Conservation (phyloP, 139 green algal species). For the Yamagishiella unicocca region DNA sequence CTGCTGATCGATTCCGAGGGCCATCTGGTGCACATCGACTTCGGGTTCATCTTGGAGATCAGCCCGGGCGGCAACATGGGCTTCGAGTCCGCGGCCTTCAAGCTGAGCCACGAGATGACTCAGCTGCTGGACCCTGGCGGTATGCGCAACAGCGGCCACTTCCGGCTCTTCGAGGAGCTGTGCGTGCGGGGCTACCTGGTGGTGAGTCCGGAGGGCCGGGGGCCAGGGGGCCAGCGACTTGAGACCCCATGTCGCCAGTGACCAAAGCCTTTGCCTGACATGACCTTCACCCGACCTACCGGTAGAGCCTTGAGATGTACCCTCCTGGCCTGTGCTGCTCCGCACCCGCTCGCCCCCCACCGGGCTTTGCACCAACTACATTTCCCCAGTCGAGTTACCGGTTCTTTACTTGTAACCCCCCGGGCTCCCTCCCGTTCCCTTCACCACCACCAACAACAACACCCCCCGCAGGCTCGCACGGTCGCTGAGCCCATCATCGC, state of each 20-base stretch:
- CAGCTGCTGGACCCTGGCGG: slow-evolving; percentile 92
- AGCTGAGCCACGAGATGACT: slow-evolving; percentile 97
- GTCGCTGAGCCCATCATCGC: slow-evolving; percentile 91
- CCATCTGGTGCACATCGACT: slow-evolving; percentile 99
- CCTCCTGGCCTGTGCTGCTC: not conserved
- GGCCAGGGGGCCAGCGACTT: no score
- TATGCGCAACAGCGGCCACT: slow-evolving; percentile 46
- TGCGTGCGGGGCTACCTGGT: slow-evolving; percentile 63
- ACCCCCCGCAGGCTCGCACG: slow-evolving; percentile 83
- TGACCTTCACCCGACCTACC: no score
- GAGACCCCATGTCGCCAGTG: no score
- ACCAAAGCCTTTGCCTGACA: no score
- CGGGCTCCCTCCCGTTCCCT: not conserved
- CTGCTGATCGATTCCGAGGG: slow-evolving; percentile 92
- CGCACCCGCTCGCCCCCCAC: not conserved
- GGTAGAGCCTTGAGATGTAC: not conserved
- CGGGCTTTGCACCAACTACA: no score
- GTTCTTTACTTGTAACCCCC: no score
- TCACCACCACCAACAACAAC: no score
- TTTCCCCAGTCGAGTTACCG: no score
- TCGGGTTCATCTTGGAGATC: slow-evolving; percentile 98
- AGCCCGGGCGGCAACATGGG: slow-evolving; percentile 73
- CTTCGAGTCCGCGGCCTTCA: slow-evolving; percentile 98
- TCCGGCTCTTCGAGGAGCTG: slow-evolving; percentile 69
- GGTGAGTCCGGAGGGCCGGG: slow-evolving; percentile 5